Base-by-base conservation (phyloP, 306 rosid species). In the Pterocarpus macrocarpus region DNA sequence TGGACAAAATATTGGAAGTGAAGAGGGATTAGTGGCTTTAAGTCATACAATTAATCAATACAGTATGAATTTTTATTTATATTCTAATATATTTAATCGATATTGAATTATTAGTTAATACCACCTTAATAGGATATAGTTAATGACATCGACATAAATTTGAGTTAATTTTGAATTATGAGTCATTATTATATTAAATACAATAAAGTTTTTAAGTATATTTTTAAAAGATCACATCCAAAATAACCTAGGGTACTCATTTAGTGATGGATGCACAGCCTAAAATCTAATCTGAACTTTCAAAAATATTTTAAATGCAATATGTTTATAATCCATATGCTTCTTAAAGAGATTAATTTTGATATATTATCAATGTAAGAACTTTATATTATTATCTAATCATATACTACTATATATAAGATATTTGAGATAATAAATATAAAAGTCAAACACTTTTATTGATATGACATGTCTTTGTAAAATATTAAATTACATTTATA, bases 1-100 rank as follows among this genome's bases (percentile, higher is more conserved):
- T 72, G 75, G 41, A 74, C 79, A 85, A 88, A 79, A 62, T 64
- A 82, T 43, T 64, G 64, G 64, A 41, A 34, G 34, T 22, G 73
- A 39, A 64, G 90, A 87, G 92, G 64, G 82, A 92, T 90, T 91
- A 85, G 83, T 83, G 92, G 80, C 63, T 73, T 7, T 43, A 5
- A 6, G 9, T 8, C 7, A 43, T 43, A 43, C 5, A 6, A 6
- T 43, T 43, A 43, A 38, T 6, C 4, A 38, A 43, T 43, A 43
- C 6, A 43, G 8, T 43, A 1, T 8, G 10, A 5, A 43, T 4
- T n/a, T 38, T 5, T 69, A 5, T 16, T 47, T 32, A 45, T 32
- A 14, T 44, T 64, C 39, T 81, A 53, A 55, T 73, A 16, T 4
- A 36, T 78, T 53, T 78, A 45, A 47, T 15, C 57, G 73, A 12